Evolutionary conservation across 2,329 filamentous ascomycete species (phyloP).

Genomic region (Aspergillus puulaauensis): DNA sequence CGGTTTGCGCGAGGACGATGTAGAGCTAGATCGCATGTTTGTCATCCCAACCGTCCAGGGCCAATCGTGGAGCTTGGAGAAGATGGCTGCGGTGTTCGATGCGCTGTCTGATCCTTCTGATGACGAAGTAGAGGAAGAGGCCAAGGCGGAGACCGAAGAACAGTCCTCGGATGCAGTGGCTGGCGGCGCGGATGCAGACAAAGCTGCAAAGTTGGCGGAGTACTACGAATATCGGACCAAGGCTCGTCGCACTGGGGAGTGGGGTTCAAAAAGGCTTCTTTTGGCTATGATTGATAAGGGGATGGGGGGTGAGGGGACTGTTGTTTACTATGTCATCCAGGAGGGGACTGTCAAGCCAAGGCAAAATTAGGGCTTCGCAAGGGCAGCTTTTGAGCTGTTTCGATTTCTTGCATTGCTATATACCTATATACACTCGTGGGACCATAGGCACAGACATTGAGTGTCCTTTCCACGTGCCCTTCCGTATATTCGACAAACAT

Average conservation of each 20-base stretch:
- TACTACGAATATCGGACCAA: constrained; percentile 31
- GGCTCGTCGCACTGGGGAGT: constrained; percentile 32
- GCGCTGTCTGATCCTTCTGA: constrained; percentile 37
- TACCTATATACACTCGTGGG: constrained; percentile 9
- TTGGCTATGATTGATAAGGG: constrained; percentile 56
- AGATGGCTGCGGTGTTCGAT: constrained; percentile 59
- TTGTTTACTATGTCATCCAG: constrained; percentile 65
- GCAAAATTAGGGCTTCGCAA: constrained; percentile 51
- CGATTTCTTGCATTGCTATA: constrained; percentile 1
- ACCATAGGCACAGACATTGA: background rate
- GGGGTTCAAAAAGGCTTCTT: constrained; percentile 55
- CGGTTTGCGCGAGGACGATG: constrained; percentile 47
- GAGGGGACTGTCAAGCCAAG: constrained; percentile 65
- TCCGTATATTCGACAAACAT: constrained; percentile 13
- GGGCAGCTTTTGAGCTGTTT: background rate
- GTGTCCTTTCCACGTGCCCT: background rate
- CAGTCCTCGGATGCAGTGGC: background rate
- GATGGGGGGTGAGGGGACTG: constrained; percentile 57
- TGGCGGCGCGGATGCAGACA: constrained; percentile 21
- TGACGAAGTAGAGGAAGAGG: constrained; percentile 10
- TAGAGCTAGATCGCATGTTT: constrained; percentile 56
- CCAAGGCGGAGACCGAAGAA: constrained; percentile 12
- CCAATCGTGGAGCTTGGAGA: constrained; percentile 60
- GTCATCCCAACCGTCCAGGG: constrained; percentile 58
- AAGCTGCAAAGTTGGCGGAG: constrained; percentile 28